Evolutionary conservation across 2,329 filamentous ascomycete genomes (phyloP), one percentile per base, ranked within the genome.

Genomic region (Westerdykella aurantiaca): DNA sequence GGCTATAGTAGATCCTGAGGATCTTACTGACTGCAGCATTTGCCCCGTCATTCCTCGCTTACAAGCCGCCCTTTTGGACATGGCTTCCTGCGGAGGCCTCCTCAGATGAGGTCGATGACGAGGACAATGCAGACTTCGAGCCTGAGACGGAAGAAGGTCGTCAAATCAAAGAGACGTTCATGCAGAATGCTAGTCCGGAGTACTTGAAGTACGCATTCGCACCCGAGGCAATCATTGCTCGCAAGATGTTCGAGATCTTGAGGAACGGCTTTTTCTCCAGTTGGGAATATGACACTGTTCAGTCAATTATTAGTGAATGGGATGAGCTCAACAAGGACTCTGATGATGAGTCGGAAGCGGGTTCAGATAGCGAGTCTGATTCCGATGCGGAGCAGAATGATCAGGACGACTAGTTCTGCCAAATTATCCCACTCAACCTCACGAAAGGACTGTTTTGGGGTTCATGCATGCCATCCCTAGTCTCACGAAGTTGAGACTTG

Each of bases 1-100:
- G 25, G 10, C 25, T 29, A 12, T 29, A 10, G 25, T 4, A 12
- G 25, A 9, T 29, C 3, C 25, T 12, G 11, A 2, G 11, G 25
- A 29, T 12, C 25, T 12, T 4, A 29, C 7, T 29, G 2, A 9
- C 44, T 16, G 63, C 66, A 4, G 25, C 55, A 0, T 51, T 69
- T 23, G 64, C 50, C 0, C 64, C 65, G 0, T 45, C 48, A 7
- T 66, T 68, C 42, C 49, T 67, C 44, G 51, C 53, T 1, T 66
- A 63, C 34, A 34, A 46, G 7, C 56, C 64, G 0, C 66, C 65
- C 0, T 44, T 52, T 7, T 68, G 58, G 59, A 34, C 69, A 0
- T 69, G 65, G 63, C 38, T 33, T 11, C 50, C 50, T 44, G 39
- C 48, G 7, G 43, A 52, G 6, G 18, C n/a, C 6, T 9, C 31